These are phyloP conservation scores for Rubus idaeus DNA, from an alignment of 306 rosid genomes.

Conservation along the genomic window DNA sequence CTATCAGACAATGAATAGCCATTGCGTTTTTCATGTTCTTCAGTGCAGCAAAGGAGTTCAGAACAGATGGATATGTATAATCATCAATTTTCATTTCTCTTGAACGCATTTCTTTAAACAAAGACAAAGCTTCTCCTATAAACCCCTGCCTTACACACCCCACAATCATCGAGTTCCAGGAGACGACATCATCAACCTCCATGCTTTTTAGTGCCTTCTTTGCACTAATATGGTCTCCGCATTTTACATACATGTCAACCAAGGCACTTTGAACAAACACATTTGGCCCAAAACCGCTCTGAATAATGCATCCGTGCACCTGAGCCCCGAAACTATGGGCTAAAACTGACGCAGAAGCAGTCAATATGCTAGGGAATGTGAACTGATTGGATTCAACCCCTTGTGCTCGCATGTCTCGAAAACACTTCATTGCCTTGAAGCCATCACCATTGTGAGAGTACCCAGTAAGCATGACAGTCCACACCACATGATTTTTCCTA, in stretches of 20 bases:
- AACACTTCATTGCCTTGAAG: conserved; percentile 63
- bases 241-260: conserved; percentile 83
- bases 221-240: conserved; percentile 61
- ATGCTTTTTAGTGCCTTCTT: conserved; percentile 49
- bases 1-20: conserved; percentile 59
- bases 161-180: conserved; percentile 89
- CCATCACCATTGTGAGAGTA: conserved; percentile 75
- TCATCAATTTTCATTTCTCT: conserved; percentile 66
- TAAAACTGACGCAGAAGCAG: conserved; percentile 60
- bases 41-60: conserved; percentile 53
- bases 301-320: conserved; percentile 64
- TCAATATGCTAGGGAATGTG: conserved; percentile 81
- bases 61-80: conserved; percentile 79
- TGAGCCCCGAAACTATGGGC: conserved; percentile 68
- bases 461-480: conserved; percentile 93
- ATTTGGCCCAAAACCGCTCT: conserved; percentile 68
- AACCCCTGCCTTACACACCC: conserved; percentile 75
- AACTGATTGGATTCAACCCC: conserved; percentile 72
- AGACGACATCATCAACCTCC: conserved; percentile 68
- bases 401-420: conserved; percentile 46
- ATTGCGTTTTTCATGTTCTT: conserved; percentile 38
- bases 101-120: conserved; percentile 69
- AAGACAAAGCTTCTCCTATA: conserved; percentile 54
- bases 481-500: conserved; percentile 61
- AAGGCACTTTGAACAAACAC: conserved; percentile 79